Conservation (phyloP, 2,329 filamentous ascomycete genomes). For the Colletotrichum eremochloae region DNA sequence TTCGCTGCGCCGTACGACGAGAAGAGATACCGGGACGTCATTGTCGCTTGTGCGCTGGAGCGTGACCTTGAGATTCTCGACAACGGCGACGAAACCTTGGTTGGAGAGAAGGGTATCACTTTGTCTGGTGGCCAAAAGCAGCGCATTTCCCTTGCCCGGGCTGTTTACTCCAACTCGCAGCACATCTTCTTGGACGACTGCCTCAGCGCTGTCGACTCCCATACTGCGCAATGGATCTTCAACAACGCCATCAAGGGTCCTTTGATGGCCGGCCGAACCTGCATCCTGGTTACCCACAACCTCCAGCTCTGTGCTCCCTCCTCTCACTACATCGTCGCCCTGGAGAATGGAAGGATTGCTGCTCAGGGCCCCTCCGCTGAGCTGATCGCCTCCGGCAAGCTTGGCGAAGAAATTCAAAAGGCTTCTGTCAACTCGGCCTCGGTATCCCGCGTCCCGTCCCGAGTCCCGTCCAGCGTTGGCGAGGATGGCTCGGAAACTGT, state of each 20-base stretch:
- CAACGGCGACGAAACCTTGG: slow-evolving; percentile 90
- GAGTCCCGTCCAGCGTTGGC: slow-evolving; percentile 80
- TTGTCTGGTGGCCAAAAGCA: slow-evolving; percentile 98
- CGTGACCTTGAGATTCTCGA: slow-evolving; percentile 94
- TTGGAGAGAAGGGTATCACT: slow-evolving; percentile 97
- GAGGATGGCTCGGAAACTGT: slow-evolving; percentile 71
- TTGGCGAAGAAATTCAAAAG: slow-evolving; percentile 86
- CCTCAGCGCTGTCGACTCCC: slow-evolving; percentile 94
- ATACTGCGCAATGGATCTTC: slow-evolving; percentile 98
- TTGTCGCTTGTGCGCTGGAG: slow-evolving; percentile 91
- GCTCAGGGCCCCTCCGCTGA: slow-evolving; percentile 83
- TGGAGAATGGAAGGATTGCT: slow-evolving; percentile 87
- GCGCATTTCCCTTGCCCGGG: slow-evolving; percentile 94
- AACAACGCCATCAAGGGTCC: slow-evolving; percentile 91
- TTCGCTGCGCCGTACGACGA: slow-evolving; percentile 88
- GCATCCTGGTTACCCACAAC: slow-evolving; percentile 96
- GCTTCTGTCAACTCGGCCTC: slow-evolving; percentile 78
- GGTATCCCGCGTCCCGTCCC: slow-evolving; percentile 81
- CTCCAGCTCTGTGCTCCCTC: slow-evolving; percentile 86
- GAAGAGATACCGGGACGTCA: slow-evolving; percentile 86
- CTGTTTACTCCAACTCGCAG: slow-evolving; percentile 94
- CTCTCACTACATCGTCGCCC: slow-evolving; percentile 83
- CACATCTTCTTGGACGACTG: slow-evolving; percentile 96
- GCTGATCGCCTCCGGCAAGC: slow-evolving; percentile 86
- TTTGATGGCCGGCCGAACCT: slow-evolving; percentile 89